Conservation (phyloP, 768 basidiomycete genomes). For the Ramaria sp. region DNA sequence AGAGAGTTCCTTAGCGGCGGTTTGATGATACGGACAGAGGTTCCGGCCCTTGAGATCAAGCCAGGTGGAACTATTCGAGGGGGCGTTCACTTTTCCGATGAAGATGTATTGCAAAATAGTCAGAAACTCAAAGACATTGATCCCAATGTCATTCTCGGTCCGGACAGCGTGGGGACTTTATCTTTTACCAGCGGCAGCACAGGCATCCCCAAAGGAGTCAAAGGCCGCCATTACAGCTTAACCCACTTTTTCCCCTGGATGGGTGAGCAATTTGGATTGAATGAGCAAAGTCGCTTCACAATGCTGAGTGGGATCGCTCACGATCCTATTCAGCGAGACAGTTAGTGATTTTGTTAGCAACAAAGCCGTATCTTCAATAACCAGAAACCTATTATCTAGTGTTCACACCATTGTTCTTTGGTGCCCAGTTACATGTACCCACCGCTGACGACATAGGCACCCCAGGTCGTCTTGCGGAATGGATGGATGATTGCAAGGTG, state of each 20-base stretch:
- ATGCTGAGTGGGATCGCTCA: slow-evolving; percentile 99
- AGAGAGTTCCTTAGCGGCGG: slow-evolving; percentile 71
- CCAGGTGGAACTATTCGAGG: slow-evolving; percentile 54
- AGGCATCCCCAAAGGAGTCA: slow-evolving; percentile 97
- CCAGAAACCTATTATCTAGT: slow-evolving; percentile 35
- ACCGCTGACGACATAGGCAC: slow-evolving; percentile 96
- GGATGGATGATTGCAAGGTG: slow-evolving; percentile 89
- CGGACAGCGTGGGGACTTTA: slow-evolving; percentile 87
- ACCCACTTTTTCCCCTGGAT: slow-evolving; percentile 99
- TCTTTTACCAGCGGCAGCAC: slow-evolving; percentile 97
- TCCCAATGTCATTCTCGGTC: slow-evolving; percentile 79
- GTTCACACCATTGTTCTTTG: slow-evolving; percentile 97
- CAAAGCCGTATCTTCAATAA: background rate
- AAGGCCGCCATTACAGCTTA: slow-evolving; percentile 86
- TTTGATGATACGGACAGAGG: slow-evolving; percentile 79
- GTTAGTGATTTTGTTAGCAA: slow-evolving; percentile 39
- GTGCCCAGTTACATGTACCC: slow-evolving; percentile 89
- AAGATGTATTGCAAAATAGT: slow-evolving; percentile 46
- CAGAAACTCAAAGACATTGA: slow-evolving; percentile 51
- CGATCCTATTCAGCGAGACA: slow-evolving; percentile 97
- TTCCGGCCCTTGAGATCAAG: slow-evolving; percentile 77
- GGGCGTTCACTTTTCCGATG: slow-evolving; percentile 31
- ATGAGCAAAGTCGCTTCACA: slow-evolving; percentile 74
- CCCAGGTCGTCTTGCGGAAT: slow-evolving; percentile 91
- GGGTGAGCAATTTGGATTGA: slow-evolving; percentile 74